Base-by-base conservation (phyloP, 179 eudicot species). In the Dionaea muscipula region DNA sequence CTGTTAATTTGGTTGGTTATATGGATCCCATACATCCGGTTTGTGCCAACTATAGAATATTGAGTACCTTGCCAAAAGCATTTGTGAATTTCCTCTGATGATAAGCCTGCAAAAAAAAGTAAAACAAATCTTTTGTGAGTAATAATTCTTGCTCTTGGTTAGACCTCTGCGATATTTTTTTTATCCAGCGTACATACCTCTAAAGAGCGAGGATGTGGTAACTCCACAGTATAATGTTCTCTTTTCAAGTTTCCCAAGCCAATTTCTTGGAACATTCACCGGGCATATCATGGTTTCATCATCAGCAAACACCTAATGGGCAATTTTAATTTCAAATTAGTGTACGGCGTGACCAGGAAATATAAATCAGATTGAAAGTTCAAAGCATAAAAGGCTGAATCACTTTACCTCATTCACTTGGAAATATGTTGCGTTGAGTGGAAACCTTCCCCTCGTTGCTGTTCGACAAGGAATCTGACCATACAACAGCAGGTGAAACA, bases 401-500 rank as follows among this genome's bases (percentile, higher is more conserved):
- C 8, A 47, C 4, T 46, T 45, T 50, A 75, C 79, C 76, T 75
- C 79, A 35, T 75, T 75, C 24, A 21, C 38, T 66, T 75, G 79
- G 54, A 75, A 75, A 53, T 63, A 56, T 36, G 79, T 75, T 37
- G 67, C 79, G 47, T 75, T 71, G 10, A 75, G 71, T 7, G 79
- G 79, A 68, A 75, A 71, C 11, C 40, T 63, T 38, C 76, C 79
- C 20, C 45, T 57, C 69, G 67, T 56, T 18, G 79, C 73, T 47
- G 73, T 60, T 60, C 76, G 60, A 53, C 18, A 60, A 1, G 79
- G 79, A 20, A 75, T 61, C 79, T 75, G 15, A 14, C 33, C 19
- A 55, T 16, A 40, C 24, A 16, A 13, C 47, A 40, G 1, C 19
- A 26, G 41, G 26, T 17, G 54, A 33, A 21, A 44, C 20, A 1